Conservation (phyloP, 2,329 filamentous ascomycete species). For the Dichotomopilus funicola region DNA sequence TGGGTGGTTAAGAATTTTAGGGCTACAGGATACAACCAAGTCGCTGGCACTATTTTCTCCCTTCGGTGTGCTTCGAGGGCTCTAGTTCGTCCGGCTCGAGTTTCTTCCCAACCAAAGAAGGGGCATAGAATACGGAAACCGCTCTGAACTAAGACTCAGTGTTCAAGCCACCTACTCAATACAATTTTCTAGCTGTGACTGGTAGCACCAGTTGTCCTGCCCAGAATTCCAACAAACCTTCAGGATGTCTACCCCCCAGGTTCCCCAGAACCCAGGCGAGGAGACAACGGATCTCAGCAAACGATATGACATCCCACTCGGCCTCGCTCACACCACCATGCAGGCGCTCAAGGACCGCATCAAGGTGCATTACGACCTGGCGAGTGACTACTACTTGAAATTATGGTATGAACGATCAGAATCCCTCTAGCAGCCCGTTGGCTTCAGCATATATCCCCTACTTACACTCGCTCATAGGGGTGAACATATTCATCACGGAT, state of each 20-base stretch:
- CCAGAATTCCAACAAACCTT: background rate
- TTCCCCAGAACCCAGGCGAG: constrained; percentile 3
- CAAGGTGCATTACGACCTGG: constrained; percentile 54
- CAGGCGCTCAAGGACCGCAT: constrained; percentile 50
- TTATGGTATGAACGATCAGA: constrained; percentile 41
- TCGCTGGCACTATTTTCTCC: no score
- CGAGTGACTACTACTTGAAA: constrained; percentile 55
- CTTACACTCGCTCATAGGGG: constrained; percentile 34
- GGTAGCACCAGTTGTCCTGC: no score
- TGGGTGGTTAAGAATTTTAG: no score
- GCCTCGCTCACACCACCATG: constrained; percentile 40
- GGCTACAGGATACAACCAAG: no score
- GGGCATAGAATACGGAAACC: no score
- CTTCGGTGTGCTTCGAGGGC: no score
- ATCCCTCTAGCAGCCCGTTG: background rate
- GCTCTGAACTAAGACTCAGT: no score
- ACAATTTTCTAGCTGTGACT: no score
- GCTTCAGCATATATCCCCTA: background rate
- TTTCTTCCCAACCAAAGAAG: no score
- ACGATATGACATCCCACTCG: constrained; percentile 41
- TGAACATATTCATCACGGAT: constrained; percentile 58
- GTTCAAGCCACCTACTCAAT: no score
- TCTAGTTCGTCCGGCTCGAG: no score
- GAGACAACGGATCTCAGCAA: constrained; percentile 35
- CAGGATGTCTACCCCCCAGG: background rate